These are phyloP conservation scores for Pestalotiopsis sp. DNA, from an alignment of 2,329 filamentous ascomycete genomes.

Conservation along the genomic window DNA sequence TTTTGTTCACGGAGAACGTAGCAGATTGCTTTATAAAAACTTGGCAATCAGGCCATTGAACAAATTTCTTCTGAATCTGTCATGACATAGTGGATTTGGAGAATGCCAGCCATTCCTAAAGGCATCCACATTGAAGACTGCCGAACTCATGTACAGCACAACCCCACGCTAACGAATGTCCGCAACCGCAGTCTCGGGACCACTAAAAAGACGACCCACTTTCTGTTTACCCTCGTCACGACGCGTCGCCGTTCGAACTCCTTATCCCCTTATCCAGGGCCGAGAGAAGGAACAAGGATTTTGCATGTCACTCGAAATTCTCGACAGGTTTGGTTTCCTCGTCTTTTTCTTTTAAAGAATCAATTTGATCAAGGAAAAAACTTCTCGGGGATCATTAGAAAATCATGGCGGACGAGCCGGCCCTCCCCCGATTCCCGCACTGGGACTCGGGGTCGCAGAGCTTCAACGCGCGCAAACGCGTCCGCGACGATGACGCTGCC, in stretches of 20 bases:
- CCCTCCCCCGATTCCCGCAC: constrained; percentile 36
- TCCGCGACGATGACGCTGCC: constrained; percentile 25
- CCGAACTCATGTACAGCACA: too few species aligned
- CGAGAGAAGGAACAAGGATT: background rate
- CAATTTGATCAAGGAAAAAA: too few species aligned
- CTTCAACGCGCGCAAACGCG: constrained; percentile 42
- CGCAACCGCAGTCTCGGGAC: background rate
- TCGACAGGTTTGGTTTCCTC: background rate
- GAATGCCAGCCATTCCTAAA: too few species aligned
- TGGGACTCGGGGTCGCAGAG: constrained; percentile 33
- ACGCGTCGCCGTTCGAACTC: background rate
- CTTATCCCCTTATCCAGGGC: background rate
- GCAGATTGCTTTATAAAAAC: too few species aligned
- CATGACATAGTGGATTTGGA: too few species aligned
- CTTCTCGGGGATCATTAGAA: too few species aligned
- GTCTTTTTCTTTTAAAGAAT: background rate
- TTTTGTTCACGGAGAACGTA: too few species aligned
- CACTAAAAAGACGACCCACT: constrained; percentile 1
- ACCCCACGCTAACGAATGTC: background rate
- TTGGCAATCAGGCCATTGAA: too few species aligned
- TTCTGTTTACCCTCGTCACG: background rate
- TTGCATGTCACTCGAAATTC: background rate
- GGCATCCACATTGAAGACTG: too few species aligned
- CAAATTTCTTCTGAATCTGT: too few species aligned
- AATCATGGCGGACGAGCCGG: constrained; percentile 42